Evolutionary conservation across 371 early-diverging fungal genomes (phyloP).

Genomic region (Encephalitozoon hellem): DNA sequence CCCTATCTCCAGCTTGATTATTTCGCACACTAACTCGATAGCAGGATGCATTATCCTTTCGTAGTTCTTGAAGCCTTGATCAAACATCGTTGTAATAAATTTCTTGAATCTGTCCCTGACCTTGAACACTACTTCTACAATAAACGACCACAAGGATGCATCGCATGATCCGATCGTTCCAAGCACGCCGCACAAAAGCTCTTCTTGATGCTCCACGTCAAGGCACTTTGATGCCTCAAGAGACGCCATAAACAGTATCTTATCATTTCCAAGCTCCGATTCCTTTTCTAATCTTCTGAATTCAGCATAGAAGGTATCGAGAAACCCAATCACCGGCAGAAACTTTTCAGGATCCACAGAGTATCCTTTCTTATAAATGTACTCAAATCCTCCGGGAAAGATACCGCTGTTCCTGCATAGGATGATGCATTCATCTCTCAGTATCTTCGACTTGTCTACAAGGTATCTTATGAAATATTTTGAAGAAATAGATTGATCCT

Average conservation of each 20-base stretch:
- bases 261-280: background rate
- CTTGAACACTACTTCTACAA: background rate
- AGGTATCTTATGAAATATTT: conserved; percentile 32
- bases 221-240: background rate
- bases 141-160: background rate
- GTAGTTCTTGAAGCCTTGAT: background rate
- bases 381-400: background rate
- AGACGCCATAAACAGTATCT: background rate
- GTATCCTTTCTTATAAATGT: background rate
- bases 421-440: conserved; percentile 11
- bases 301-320: background rate
- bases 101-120: background rate
- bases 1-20: background rate
- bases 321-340: background rate
- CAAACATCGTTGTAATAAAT: background rate
- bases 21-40: background rate
- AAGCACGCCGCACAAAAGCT: background rate
- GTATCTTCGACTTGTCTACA: conserved; percentile 28
- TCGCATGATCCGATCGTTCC: background rate
- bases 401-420: background rate
- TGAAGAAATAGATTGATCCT: background rate
- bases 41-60: background rate
- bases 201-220: background rate
- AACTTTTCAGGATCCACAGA: background rate
- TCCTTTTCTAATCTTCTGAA: background rate